Base-by-base conservation (phyloP, 2,329 filamentous ascomycete species). In the Pleoardoris graminearum region DNA sequence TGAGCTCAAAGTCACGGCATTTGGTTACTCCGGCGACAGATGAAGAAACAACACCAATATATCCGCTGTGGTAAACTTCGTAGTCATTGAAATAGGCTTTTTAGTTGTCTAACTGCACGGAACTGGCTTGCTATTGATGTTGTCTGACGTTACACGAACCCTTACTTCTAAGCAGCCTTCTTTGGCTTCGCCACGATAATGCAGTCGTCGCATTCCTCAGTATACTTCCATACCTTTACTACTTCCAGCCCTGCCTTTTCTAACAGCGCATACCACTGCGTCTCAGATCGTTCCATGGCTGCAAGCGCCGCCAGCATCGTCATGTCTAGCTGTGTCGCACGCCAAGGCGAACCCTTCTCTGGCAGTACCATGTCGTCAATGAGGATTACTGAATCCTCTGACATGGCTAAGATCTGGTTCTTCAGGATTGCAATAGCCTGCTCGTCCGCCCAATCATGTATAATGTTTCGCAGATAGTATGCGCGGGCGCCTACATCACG, bases 291-390 rank as follows among this genome's bases (percentile, higher is more conserved):
- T 59, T 78, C 75, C 21, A 56, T 60, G 0, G 67, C 63, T 3
- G 57, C 73, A 4, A 75, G 54, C 1, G 57, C n/a, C 4, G 14
- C 17, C 67, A 75, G 70, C 73, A 78, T 76, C 1, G 55, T 65
- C 10, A 79, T 29, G 54, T 79, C 76, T 5, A 71, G 41, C 19
- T 64, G 60, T 1, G 70, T 59, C 1, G 72, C 65, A 35, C 70
- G 59, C 62, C 65, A 74, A 25, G 68, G 61, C 3, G 65, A 69
- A 4, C 67, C 66, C 3, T 46, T 56, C 30, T 76, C 61, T 1
- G 75, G 73, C 10, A 79, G 38, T 4, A 78, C 73, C 21, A 75
- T 51, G 11, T 80, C 77, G 46, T 76, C 72, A 42, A 79, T 74
- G 25, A 79, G 54, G 21, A 79, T 67, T 10, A 62, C 59, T 0